Base-by-base conservation (phyloP, 2,329 filamentous ascomycete species). In the Penicillium olsonii region DNA sequence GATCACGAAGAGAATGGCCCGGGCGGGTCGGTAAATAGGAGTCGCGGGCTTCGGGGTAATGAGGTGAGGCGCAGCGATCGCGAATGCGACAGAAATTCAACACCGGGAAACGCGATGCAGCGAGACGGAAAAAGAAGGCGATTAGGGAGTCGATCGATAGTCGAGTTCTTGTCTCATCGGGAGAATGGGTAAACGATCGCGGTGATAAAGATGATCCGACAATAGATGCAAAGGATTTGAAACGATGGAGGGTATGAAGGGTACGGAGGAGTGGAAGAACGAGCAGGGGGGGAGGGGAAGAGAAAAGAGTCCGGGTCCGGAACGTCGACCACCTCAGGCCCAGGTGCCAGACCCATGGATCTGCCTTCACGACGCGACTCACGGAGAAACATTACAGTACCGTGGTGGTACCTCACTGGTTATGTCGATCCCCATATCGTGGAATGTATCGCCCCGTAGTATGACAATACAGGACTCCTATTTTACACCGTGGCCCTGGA, bases 301-400 rank as follows among this genome's bases (percentile, higher is more conserved):
- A 52, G 53, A 52, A 60, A 58, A 55, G 52, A 59, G 57, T 54
- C 57, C 53, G 50, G 53, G 53, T 57, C 58, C 56, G 59, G 33
- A 35, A 35, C 33, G 33, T 35, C 17, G 33, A 35, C 33, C 33
- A 35, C 33, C 15, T 35, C 15, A 35, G 33, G 33, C 33, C 33
- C 59, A 52, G 47, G 55, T 60, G 59, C 59, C 57, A 61, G 59
- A 61, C 60, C 59, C 59, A 61, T 61, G 59, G 59, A 59, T 61
- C 57, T 60, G 57, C 53, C 45, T 45, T 52, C 54, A 56, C 57
- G 59, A 61, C 59, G 59, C 59, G 59, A 58, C 57, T 56, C 37
- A 50, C 37, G 19, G 47, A 49, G 41, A 45, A 61, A 55, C 11
- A 26, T 45, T 50, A 42, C 35, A 51, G 38, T 10, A 39, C 39